Evolutionary conservation across 148 eudicot species (phyloP), one percentile per base, ranked within the genome.

Genomic region (Silene uniflora): DNA sequence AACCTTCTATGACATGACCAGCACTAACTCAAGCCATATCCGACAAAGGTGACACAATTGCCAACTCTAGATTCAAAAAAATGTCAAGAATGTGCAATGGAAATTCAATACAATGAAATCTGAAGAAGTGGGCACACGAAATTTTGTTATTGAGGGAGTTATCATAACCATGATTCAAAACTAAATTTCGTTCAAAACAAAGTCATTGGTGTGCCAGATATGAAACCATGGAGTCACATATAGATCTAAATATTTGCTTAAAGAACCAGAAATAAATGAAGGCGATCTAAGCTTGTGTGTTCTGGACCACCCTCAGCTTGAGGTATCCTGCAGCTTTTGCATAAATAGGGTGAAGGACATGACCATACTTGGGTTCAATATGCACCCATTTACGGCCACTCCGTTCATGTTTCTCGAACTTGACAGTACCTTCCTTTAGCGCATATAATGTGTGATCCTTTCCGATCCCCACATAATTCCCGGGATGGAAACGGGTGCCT

Each of bases 321-420:
- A 54, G 79, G 56, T 24, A 10, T 62, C 61, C 60, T 13, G 19
- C 73, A 67, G 78, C 73, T 69, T 47, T 74, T 17, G 86, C 74
- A 73, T 94, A 91, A n/a, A 88, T 67, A 18, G 97, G 98, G 82
- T 94, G 98, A 75, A 94, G 77, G 35, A 81, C 75, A 74, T 89
- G 90, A 35, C 97, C 98, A 2, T 91, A 89, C 86, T 90, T 90
- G 72, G 97, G 96, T 81, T 85, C 97, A 49, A 94, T 88, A 65
- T 91, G 96, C 64, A 94, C 88, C 97, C 98, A 91, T 73, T 91
- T 90, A 72, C 96, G 94, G 13, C 90, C 91, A 16, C 85, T 94
- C 75, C 89, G 73, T 87, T 91, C 90, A 81, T 90, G 85, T 32
- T 76, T 85, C 76, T 94, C 98, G 67, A 94, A 94, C 76, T 92